Conservation (phyloP, 116 monocot genomes). For the Iris pallida region DNA sequence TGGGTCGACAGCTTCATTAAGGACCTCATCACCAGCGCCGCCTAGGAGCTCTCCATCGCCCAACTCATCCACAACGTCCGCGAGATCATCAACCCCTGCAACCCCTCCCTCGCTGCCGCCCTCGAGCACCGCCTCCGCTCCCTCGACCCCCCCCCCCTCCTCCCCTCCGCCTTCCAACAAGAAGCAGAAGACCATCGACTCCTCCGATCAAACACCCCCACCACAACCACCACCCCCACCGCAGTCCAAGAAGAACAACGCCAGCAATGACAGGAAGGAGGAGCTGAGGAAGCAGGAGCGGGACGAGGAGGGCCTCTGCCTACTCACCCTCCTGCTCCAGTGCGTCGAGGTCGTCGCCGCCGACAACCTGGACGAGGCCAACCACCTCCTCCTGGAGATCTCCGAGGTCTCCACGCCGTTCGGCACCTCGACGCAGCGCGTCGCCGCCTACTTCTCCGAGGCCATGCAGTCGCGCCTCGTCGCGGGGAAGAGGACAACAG, state of each 20-base stretch:
- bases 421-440: constrained; percentile 93
- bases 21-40: constrained; percentile 57
- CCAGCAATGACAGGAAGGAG: constrained; percentile 36
- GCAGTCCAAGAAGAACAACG: constrained; percentile 15
- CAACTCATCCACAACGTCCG: constrained; percentile 88
- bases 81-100: constrained; percentile 84
- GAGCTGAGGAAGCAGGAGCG: constrained; percentile 60
- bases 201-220: constrained; percentile 1
- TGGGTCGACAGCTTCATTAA: constrained; percentile 77
- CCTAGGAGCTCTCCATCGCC: constrained; percentile 46
- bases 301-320: constrained; percentile 87
- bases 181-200: constrained; percentile 13
- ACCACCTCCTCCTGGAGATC: constrained; percentile 75
- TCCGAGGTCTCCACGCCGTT: constrained; percentile 92
- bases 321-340: constrained; percentile 94
- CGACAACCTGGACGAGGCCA: constrained; percentile 83
- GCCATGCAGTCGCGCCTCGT: constrained; percentile 94
- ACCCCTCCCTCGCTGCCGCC: constrained; percentile 71
- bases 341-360: constrained; percentile 88
- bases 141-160: constrained; percentile 27
- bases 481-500: too few relatives aligned
- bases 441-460: constrained; percentile 97
- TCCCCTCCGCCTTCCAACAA: background rate
- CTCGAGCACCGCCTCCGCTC: constrained; percentile 80
- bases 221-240: constrained; percentile 9